Evolutionary conservation across 257 asterid genomes (phyloP), one percentile per base, ranked within the genome.

Genomic region (Hygrophila difformis): DNA sequence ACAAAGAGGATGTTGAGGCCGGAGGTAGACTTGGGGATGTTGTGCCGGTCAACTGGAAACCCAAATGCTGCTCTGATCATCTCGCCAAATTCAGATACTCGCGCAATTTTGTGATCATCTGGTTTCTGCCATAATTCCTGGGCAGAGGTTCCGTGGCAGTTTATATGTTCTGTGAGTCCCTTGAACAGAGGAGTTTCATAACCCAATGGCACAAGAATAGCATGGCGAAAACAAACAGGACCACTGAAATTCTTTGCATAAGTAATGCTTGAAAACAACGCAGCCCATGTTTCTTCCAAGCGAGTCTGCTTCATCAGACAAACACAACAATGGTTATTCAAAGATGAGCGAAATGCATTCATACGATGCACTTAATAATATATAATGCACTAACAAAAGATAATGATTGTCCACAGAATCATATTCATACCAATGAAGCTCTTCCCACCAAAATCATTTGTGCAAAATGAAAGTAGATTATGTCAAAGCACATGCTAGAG

Each of bases 211-310:
- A 83, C 64, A n/a, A 91, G 75, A 36, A 86, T 59, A 19, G 81
- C 99, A 6, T 78, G 99, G 56, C 89, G 93, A 29, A 91, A 91
- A 62, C 99, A 91, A 42, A 82, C 88, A 9, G 87, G 65, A 2
- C 72, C 74, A 0, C 62, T 68, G 33, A 78, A 83, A 57, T 76
- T 78, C 69, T 91, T 91, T 21, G 96, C 96, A 38, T 86, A 91
- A 20, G 75, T 72, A 28, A 91, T 59, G 72, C 93, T 74, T 19
- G 99, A 91, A 65, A 77, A 86, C 64, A 91, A 41, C 23, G 93
- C 87, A 22, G 35, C 72, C 99, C 99, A 91, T 53, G 93, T 86
- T 74, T 91, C 95, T 72, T 86, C 99, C 67, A 91, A 63, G 14
- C 50, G 86, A 34, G 96, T 66, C 99, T 91, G 85, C 9, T 60